Percentiles rank a stretch among this genome's conserved stretches.
These are phyloP conservation scores for Phaffia tasmanica DNA, from an alignment of 768 basidiomycete genomes.

Conservation along the genomic window DNA sequence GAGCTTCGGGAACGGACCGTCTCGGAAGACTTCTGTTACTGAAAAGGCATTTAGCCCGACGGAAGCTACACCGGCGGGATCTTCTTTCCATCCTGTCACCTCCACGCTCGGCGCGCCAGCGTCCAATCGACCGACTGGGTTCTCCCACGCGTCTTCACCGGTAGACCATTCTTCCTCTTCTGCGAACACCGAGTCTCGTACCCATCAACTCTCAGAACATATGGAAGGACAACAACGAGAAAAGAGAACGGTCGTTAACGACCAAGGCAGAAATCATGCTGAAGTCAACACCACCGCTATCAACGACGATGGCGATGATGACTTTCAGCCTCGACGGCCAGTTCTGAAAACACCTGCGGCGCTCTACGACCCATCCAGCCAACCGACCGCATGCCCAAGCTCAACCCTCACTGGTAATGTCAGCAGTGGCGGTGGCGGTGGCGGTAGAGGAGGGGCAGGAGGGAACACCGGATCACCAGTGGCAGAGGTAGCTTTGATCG, in stretches of 20 bases:
- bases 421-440: background rate
- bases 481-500: background rate
- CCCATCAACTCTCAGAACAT: background rate
- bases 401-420: background rate
- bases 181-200: background rate
- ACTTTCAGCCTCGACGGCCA: constrained; percentile 20
- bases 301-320: constrained; percentile 11
- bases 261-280: background rate
- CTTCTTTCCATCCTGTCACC: too few relatives aligned
- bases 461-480: background rate
- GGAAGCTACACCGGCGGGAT: too few relatives aligned
- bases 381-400: background rate
- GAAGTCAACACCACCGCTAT: background rate
- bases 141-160: background rate
- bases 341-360: constrained; percentile 3
- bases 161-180: background rate
- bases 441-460: background rate
- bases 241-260: background rate
- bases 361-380: constrained; percentile 14
- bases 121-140: background rate
- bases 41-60: background rate
- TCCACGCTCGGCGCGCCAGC: too few relatives aligned
- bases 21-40: background rate
- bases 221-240: too few relatives aligned
- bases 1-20: background rate